Evolutionary conservation across 805 yeast species (phyloP).

Genomic region (Starmerella etchellsii): DNA sequence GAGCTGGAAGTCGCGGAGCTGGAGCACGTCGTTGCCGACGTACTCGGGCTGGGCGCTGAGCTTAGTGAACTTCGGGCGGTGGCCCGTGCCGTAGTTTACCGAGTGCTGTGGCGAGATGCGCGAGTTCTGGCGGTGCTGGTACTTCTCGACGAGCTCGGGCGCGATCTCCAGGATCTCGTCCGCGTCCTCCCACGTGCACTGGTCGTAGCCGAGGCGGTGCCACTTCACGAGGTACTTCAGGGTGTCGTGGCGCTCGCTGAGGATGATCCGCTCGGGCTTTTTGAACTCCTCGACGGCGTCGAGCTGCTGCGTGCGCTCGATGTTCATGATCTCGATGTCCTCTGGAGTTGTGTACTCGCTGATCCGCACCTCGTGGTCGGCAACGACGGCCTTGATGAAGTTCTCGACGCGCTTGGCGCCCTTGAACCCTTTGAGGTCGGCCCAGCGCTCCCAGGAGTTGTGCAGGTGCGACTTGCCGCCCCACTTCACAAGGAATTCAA

Average conservation of each 20-base stretch:
- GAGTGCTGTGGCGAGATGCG: slow-evolving; percentile 74
- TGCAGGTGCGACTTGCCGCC: slow-evolving; percentile 76
- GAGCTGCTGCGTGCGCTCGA: slow-evolving; percentile 71
- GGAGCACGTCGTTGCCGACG: slow-evolving; percentile 55
- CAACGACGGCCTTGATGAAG: slow-evolving; percentile 61
- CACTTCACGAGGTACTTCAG: slow-evolving; percentile 83
- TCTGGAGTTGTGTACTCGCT: slow-evolving; percentile 80
- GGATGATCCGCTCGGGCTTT: slow-evolving; percentile 79
- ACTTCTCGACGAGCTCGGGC: slow-evolving; percentile 71
- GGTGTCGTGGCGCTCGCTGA: slow-evolving; percentile 49
- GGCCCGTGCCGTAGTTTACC: slow-evolving; percentile 52
- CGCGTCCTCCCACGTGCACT: slow-evolving; percentile 94
- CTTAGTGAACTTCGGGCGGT: slow-evolving; percentile 83
- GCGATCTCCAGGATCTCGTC: slow-evolving; percentile 71
- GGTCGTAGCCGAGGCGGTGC: slow-evolving; percentile 87
- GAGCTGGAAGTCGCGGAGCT: slow-evolving; percentile 89
- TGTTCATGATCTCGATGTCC: slow-evolving; percentile 85
- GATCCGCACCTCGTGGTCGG: slow-evolving; percentile 60
- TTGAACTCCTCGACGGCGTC: slow-evolving; percentile 78
- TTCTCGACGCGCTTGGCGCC: slow-evolving; percentile 84
- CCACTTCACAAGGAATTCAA: slow-evolving; percentile 66
- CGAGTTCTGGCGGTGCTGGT: slow-evolving; percentile 67
- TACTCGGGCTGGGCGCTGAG: slow-evolving; percentile 74
- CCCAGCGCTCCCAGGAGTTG: slow-evolving; percentile 82
- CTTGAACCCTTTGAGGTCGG: slow-evolving; percentile 34